Percentiles rank a stretch among this genome's conserved stretches.
Conservation (phyloP, 345 rosid species). For the Hypericum androsaemum region DNA sequence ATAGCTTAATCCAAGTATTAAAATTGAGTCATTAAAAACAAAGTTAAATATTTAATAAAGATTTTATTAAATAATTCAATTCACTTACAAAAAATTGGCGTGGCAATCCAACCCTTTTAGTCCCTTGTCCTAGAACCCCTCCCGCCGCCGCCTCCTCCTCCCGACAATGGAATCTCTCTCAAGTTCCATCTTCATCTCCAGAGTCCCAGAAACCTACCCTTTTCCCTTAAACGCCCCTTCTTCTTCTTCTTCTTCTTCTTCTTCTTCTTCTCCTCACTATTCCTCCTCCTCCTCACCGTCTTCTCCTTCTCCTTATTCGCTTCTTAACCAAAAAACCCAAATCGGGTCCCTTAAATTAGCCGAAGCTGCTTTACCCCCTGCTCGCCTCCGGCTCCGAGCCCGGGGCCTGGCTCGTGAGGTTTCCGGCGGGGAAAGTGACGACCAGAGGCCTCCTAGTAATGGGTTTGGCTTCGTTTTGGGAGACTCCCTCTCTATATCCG, state of each 20-base stretch:
- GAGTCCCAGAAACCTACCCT: conserved; percentile 27
- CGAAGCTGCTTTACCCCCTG: conserved; percentile 16
- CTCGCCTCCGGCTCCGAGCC: conserved; percentile 21
- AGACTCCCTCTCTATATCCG: conserved; percentile 32
- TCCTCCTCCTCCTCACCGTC: no score
- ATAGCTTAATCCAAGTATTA: no score
- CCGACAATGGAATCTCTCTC: conserved; percentile 47
- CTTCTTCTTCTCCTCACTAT: conserved; percentile 24
- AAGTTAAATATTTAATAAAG: no score
- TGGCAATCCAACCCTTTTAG: no score
- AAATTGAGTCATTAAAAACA: no score
- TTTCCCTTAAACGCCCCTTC: conserved; percentile 17
- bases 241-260: conserved; percentile 17
- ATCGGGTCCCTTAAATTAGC: conserved; percentile 35
- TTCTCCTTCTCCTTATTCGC: conserved; percentile 16
- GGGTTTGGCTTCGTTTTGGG: conserved; percentile 34
- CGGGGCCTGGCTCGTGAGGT: conserved; percentile 33
- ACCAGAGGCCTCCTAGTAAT: conserved; percentile 16
- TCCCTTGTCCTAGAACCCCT: background rate
- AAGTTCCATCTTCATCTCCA: conserved; percentile 27
- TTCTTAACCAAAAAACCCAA: conserved; percentile 4
- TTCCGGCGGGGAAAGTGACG: conserved; percentile 35
- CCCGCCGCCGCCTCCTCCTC: no score
- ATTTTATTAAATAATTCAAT: no score
- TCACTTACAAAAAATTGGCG: no score